These are phyloP conservation scores for Fusarium neocosmosporiellum DNA, from an alignment of 2,329 filamentous ascomycete genomes.

Conservation along the genomic window DNA sequence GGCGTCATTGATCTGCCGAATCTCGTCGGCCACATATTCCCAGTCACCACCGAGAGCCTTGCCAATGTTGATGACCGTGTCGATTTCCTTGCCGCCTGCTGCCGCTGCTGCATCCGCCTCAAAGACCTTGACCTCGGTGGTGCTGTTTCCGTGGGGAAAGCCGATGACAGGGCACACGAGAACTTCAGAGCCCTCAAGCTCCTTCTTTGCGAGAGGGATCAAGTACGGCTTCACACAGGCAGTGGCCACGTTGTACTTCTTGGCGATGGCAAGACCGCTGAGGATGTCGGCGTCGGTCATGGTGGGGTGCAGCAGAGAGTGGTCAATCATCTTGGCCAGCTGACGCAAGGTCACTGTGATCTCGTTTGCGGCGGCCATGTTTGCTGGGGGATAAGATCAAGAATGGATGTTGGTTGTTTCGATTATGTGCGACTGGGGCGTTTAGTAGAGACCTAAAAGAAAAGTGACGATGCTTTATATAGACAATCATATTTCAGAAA, in stretches of 20 bases:
- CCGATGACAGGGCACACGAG: constrained; percentile 68
- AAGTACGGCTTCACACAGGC: constrained; percentile 70
- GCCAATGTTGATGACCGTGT: constrained; percentile 71
- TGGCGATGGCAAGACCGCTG: constrained; percentile 60
- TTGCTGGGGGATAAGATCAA: not conserved
- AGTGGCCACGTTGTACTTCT: constrained; percentile 61
- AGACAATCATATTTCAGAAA: not conserved
- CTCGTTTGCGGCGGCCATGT: not conserved
- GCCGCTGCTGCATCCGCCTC: constrained; percentile 62
- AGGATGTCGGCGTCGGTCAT: constrained; percentile 67
- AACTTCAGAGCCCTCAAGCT: constrained; percentile 61
- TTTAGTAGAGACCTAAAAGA: not conserved
- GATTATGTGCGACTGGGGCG: not conserved
- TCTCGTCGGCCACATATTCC: constrained; percentile 66
- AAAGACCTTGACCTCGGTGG: constrained; percentile 62
- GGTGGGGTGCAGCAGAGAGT: constrained; percentile 71
- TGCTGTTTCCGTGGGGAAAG: constrained; percentile 70
- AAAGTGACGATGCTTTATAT: not conserved
- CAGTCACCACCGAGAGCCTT: constrained; percentile 67
- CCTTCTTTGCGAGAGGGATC: constrained; percentile 59
- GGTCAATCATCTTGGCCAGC: constrained; percentile 68
- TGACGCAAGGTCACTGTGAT: constrained; percentile 57
- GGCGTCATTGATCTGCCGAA: constrained; percentile 60
- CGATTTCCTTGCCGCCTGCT: constrained; percentile 65
- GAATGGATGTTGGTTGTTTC: not conserved